Evolutionary conservation across 1,284 basidiomycete species (phyloP).

Genomic region (Tilletiopsis washingtonensis): DNA sequence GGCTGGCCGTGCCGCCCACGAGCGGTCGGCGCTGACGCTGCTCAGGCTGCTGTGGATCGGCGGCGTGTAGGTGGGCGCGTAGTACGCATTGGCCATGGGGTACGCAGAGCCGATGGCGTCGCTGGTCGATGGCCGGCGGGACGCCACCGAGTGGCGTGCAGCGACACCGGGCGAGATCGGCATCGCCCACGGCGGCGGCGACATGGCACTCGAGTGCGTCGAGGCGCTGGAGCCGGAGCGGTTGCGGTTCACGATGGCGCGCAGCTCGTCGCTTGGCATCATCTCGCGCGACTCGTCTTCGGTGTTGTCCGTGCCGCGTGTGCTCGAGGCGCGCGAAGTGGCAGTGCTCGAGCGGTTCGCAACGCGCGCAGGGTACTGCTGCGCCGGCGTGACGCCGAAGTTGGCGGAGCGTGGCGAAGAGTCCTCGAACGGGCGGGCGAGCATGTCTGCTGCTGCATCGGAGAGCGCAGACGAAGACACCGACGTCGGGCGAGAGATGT

Average conservation of each 20-base stretch:
- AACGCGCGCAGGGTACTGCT: not conserved
- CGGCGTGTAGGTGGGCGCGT: not conserved
- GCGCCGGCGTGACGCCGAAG: not conserved
- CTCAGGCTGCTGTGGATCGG: not conserved
- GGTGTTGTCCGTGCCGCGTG: not conserved
- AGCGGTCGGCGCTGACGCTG: not conserved
- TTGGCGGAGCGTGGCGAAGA: not conserved
- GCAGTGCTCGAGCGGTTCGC: not conserved
- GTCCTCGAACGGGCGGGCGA: not conserved
- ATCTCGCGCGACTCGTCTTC: not conserved
- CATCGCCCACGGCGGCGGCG: too few relatives aligned
- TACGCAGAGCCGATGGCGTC: not conserved
- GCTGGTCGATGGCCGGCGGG: not conserved
- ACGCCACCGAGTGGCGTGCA: too few relatives aligned
- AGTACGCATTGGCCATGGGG: not conserved
- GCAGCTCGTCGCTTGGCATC: not conserved
- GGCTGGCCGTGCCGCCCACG: not conserved
- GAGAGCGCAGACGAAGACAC: not conserved
- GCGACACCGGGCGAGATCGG: too few relatives aligned
- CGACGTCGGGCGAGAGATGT: not conserved
- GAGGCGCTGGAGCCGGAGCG: too few relatives aligned
- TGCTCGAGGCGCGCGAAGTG: not conserved
- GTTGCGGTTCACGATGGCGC: too few relatives aligned
- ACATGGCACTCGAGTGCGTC: too few relatives aligned
- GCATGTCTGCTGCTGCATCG: not conserved